These are phyloP conservation scores for Curvularia sp. DNA, from an alignment of 2,329 filamentous ascomycete species.

Conservation along the genomic window DNA sequence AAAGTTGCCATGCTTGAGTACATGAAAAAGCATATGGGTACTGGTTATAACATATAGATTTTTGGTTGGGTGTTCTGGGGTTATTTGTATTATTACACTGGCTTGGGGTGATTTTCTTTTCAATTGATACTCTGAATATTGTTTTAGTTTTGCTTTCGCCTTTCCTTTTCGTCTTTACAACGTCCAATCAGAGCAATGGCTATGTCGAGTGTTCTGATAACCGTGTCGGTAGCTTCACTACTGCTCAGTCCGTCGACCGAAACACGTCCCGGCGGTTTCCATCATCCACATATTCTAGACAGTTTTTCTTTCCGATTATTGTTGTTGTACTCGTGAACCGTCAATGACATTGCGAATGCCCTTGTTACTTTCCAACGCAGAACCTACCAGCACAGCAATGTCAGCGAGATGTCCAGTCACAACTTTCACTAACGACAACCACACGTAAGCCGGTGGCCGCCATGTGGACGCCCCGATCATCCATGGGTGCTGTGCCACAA, in stretches of 20 bases:
- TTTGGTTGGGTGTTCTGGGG: neutral
- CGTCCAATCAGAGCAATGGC: neutral
- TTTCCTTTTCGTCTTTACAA: neutral
- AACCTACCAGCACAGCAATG: constrained; percentile 25
- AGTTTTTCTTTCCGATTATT: neutral
- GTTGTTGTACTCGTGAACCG: neutral
- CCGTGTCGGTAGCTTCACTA: neutral
- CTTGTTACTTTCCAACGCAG: constrained; percentile 35
- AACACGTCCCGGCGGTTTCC: neutral
- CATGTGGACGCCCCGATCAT: constrained; percentile 7
- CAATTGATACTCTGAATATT: neutral
- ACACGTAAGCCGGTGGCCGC: constrained; percentile 15
- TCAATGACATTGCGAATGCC: neutral
- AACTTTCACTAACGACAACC: neutral
- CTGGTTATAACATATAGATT: constrained; percentile 1
- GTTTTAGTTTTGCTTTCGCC: no score
- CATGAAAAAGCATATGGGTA: neutral
- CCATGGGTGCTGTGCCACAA: constrained; percentile 10
- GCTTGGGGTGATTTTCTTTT: neutral
- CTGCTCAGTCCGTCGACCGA: neutral
- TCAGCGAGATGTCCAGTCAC: constrained; percentile 10
- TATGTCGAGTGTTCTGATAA: neutral
- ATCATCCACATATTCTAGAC: neutral
- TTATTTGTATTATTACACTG: neutral
- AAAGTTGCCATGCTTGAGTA: constrained; percentile 4